Evolutionary conservation across 371 early-diverging fungal genomes (phyloP).

Genomic region (Saksenaea oblongispora): DNA sequence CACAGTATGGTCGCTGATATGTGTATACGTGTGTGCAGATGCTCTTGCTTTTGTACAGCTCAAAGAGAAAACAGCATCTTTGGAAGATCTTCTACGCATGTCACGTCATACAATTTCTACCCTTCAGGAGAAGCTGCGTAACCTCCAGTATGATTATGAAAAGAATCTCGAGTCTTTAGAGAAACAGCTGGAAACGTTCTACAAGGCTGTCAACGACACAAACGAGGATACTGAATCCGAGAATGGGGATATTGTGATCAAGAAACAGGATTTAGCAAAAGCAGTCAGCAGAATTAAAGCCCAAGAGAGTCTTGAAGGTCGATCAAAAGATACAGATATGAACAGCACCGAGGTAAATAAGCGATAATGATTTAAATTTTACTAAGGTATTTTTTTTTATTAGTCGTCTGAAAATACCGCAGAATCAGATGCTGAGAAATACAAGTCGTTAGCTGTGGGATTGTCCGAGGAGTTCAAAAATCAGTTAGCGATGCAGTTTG

Average conservation of each 20-base stretch:
- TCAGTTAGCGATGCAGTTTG: constrained; percentile 48
- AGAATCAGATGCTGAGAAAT: constrained; percentile 26
- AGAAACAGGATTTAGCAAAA: constrained; percentile 33
- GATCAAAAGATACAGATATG: constrained; percentile 10
- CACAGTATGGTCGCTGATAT: not conserved
- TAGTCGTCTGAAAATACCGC: not conserved
- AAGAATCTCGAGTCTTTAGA: constrained; percentile 70
- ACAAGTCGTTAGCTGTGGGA: constrained; percentile 42
- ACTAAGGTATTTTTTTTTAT: not conserved
- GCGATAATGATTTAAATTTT: not conserved
- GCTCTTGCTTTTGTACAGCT: constrained; percentile 54
- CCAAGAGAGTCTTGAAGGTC: constrained; percentile 45
- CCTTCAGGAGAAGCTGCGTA: constrained; percentile 69
- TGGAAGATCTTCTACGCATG: constrained; percentile 80
- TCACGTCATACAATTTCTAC: constrained; percentile 81
- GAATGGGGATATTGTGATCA: constrained; percentile 29
- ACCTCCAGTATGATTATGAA: constrained; percentile 67
- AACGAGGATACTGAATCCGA: constrained; percentile 38
- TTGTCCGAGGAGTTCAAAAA: constrained; percentile 49
- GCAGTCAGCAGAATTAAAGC: constrained; percentile 43
- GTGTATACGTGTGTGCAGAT: too few relatives aligned
- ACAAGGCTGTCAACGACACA: constrained; percentile 59
- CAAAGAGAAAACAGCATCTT: constrained; percentile 72
- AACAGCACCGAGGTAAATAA: not conserved
- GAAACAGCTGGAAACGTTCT: constrained; percentile 71